These are phyloP conservation scores for Sporothrix luriei DNA, from an alignment of 2,329 filamentous ascomycete species.

Conservation along the genomic window DNA sequence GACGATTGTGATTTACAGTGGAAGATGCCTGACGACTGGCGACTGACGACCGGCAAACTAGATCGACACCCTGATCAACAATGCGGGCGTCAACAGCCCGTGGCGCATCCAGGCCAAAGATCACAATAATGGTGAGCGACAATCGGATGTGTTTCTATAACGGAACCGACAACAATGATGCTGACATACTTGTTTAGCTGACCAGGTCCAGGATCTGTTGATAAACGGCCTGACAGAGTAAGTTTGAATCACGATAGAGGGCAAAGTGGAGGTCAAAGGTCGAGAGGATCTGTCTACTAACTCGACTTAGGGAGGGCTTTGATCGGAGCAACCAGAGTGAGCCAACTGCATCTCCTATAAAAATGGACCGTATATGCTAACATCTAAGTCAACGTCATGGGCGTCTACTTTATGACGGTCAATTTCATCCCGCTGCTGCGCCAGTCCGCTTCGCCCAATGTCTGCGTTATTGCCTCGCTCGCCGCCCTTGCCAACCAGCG, in stretches of 20 bases:
- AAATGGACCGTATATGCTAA: background rate
- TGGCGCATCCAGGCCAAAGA: conserved; percentile 36
- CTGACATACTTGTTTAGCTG: background rate
- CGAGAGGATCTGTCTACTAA: background rate
- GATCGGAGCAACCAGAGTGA: conserved; percentile 13
- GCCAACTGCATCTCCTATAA: background rate
- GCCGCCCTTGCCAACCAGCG: conserved; percentile 38
- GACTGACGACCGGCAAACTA: conserved; percentile 17
- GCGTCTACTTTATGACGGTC: conserved; percentile 40
- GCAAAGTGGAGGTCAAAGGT: too few relatives aligned
- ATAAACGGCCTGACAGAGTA: conserved; percentile 12
- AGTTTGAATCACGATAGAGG: background rate
- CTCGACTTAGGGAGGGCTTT: background rate
- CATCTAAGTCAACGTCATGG: conserved; percentile 39
- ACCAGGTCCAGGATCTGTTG: conserved; percentile 8
- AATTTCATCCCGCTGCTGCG: conserved; percentile 40
- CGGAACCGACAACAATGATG: background rate
- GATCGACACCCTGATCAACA: conserved; percentile 40
- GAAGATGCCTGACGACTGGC: too few relatives aligned
- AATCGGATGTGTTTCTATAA: background rate
- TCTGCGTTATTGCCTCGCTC: conserved; percentile 39
- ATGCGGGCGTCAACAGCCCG: conserved; percentile 39
- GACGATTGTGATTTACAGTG: too few relatives aligned
- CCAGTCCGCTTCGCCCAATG: conserved; percentile 38
- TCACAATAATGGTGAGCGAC: conserved; percentile 26